phyloP scores from a whole-genome alignment of 352 stramenopile genomes.

The Globisporangium recalcitrans region DNA sequence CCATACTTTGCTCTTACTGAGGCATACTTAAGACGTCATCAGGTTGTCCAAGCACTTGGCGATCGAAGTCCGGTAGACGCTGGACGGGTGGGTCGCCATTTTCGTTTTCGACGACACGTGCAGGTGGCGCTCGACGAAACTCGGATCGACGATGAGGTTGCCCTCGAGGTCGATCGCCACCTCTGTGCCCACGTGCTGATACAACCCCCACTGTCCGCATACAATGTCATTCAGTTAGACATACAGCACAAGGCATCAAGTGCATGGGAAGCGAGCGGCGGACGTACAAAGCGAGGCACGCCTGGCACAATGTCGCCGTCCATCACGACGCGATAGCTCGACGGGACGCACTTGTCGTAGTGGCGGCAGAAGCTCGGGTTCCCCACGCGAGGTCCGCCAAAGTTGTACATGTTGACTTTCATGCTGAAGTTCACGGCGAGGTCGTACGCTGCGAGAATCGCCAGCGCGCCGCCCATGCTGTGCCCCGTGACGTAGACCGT shows the following conservation, averaged over 20 bases:
- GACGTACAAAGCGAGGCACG: constrained; percentile 66
- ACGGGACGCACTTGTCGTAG: constrained; percentile 71
- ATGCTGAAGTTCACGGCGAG: constrained; percentile 82
- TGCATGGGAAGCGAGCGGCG: background rate
- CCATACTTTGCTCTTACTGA: background rate
- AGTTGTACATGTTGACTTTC: constrained; percentile 89
- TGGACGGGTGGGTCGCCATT: constrained; percentile 55
- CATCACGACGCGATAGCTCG: constrained; percentile 80
- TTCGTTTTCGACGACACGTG: constrained; percentile 65
- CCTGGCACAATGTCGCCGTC: constrained; percentile 77
- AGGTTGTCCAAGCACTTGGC: constrained; percentile 64
- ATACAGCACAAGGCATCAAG: background rate
- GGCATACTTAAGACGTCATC: constrained; percentile 11
- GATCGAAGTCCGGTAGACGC: constrained; percentile 58
- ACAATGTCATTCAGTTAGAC: background rate
- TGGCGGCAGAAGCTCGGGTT: constrained; percentile 77
- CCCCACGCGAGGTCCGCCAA: constrained; percentile 79
- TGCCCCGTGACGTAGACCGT: constrained; percentile 91
- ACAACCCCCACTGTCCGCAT: constrained; percentile 53
- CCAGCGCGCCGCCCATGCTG: constrained; percentile 88
- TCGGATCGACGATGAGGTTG: constrained; percentile 79
- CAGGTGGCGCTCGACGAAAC: constrained; percentile 73
- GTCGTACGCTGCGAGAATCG: constrained; percentile 85
- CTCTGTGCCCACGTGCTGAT: constrained; percentile 70
- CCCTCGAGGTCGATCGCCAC: constrained; percentile 63